Evolutionary conservation across 1,139 yeast species (phyloP).

Genomic region (Zygosaccharomyces sapae): DNA sequence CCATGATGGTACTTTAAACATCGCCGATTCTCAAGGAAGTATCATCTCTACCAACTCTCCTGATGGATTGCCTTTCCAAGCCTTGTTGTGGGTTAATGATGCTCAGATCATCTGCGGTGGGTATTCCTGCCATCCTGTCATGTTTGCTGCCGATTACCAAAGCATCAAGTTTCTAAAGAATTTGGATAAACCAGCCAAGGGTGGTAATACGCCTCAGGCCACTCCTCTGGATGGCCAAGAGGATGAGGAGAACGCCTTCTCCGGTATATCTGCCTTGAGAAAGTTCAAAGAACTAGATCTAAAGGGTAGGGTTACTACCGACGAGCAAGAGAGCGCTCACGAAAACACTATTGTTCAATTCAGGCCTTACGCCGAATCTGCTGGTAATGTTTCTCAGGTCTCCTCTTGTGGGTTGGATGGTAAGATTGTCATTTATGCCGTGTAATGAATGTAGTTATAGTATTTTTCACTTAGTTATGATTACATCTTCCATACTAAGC

Average conservation of each 20-base stretch:
- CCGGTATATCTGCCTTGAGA: slow-evolving; percentile 77
- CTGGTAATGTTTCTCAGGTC: slow-evolving; percentile 48
- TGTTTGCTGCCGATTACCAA: slow-evolving; percentile 63
- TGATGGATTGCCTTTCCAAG: slow-evolving; percentile 77
- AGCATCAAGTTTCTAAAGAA: slow-evolving; percentile 67
- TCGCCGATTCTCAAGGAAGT: slow-evolving; percentile 42
- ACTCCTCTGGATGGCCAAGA: slow-evolving; percentile 43
- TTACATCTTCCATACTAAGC: not conserved
- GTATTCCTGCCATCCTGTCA: slow-evolving; percentile 85
- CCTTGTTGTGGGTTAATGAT: slow-evolving; percentile 65
- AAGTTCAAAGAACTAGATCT: slow-evolving; percentile 95
- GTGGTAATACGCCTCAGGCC: slow-evolving; percentile 31
- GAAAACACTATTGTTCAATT: slow-evolving; percentile 83
- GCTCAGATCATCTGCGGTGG: slow-evolving; percentile 81
- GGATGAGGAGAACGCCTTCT: slow-evolving; percentile 56
- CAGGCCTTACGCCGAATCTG: slow-evolving; percentile 41
- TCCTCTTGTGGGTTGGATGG: slow-evolving; percentile 87
- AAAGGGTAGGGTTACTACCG: slow-evolving; percentile 70
- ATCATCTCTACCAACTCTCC: slow-evolving; percentile 73
- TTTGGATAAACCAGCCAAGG: slow-evolving; percentile 53
- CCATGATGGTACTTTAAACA: slow-evolving; percentile 71
- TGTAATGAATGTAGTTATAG: slow-evolving; percentile 10
- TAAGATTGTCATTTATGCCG: slow-evolving; percentile 63
- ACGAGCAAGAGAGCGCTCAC: slow-evolving; percentile 66
- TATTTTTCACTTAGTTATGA: not conserved